Evolutionary conservation across 108 stramenopile genomes (phyloP).

Genomic region (Conticribra guillardii): DNA sequence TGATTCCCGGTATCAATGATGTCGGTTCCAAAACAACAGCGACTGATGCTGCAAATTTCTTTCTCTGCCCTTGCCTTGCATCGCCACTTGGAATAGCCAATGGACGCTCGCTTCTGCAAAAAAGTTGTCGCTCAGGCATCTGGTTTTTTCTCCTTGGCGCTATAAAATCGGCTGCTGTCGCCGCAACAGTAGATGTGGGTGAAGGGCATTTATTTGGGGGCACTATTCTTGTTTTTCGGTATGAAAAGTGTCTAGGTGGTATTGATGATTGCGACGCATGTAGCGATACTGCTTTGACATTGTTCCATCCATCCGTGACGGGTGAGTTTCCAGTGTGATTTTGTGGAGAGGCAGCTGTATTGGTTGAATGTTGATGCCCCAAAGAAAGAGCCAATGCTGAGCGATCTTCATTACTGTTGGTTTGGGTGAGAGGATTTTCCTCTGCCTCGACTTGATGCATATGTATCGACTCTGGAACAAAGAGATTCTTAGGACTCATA

Average conservation of each 20-base stretch:
- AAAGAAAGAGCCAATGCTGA: too few species aligned
- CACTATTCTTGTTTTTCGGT: background rate
- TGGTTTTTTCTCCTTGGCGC: constrained; percentile 8
- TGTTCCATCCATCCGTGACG: too few species aligned
- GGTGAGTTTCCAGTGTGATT: too few species aligned
- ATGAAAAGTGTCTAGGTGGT: background rate
- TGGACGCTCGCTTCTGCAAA: constrained; percentile 24
- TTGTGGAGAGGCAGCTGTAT: too few species aligned
- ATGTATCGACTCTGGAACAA: too few species aligned
- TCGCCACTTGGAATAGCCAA: constrained; percentile 21
- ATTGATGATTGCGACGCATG: too few species aligned
- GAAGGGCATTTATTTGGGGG: constrained; percentile 7
- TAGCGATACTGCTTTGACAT: too few species aligned
- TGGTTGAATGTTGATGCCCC: too few species aligned
- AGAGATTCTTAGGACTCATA: too few species aligned
- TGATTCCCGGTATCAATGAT: background rate
- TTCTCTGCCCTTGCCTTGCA: constrained; percentile 30
- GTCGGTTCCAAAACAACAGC: constrained; percentile 2
- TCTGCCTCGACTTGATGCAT: too few species aligned
- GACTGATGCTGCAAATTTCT: constrained; percentile 27
- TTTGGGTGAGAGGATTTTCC: too few species aligned
- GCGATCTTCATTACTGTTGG: too few species aligned
- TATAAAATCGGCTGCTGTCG: constrained; percentile 22
- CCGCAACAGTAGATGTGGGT: constrained; percentile 39
- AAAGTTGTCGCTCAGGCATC: background rate